Base-by-base conservation (phyloP, 78 protist genomes). In the Isochrysis galbana region DNA sequence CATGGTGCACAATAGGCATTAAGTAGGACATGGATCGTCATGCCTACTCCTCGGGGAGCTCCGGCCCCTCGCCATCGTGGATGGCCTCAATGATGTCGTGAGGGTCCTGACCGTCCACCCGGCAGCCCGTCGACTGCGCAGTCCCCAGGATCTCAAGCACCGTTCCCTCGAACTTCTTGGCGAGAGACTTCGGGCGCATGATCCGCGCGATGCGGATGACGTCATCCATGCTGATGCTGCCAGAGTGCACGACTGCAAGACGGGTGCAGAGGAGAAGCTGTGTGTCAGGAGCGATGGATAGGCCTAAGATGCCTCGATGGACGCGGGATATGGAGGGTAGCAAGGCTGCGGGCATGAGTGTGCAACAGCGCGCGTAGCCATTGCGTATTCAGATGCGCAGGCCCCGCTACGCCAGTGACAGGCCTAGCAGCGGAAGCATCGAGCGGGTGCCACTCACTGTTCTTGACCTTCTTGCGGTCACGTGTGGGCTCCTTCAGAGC, bases 381-480 rank as follows among this genome's bases (percentile, higher is more conserved):
- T n/a, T n/a, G n/a, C n/a, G n/a, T n/a, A n/a, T n/a, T n/a, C n/a
- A n/a, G n/a, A n/a, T n/a, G n/a, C n/a, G n/a, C n/a, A n/a, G n/a
- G n/a, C n/a, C n/a, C n/a, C n/a, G n/a, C n/a, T n/a, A n/a, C n/a
- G n/a, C n/a, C n/a, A n/a, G n/a, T n/a, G n/a, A n/a, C n/a, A n/a
- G n/a, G n/a, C n/a, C n/a, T n/a, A n/a, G n/a, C n/a, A n/a, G n/a
- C n/a, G n/a, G n/a, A n/a, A n/a, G n/a, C n/a, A n/a, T n/a, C n/a
- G 54, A 25, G 5, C 23, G 29, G 22, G 36, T 4, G 54, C 10
- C 1, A 89, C 94, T 1, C 93, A 91, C 90, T 96, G 98, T 98
- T 97, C 98, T 98, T 98, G 54, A 87, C 99, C 97, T 99, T 98
- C 98, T 98, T 99, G 91, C 99, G 95, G 96, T 99, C 99, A 46